Percentiles rank a stretch among this genome's conserved stretches.
These are phyloP conservation scores for Leishmania amazonensis DNA, from an alignment of 208 protist species.

Conservation along the genomic window DNA sequence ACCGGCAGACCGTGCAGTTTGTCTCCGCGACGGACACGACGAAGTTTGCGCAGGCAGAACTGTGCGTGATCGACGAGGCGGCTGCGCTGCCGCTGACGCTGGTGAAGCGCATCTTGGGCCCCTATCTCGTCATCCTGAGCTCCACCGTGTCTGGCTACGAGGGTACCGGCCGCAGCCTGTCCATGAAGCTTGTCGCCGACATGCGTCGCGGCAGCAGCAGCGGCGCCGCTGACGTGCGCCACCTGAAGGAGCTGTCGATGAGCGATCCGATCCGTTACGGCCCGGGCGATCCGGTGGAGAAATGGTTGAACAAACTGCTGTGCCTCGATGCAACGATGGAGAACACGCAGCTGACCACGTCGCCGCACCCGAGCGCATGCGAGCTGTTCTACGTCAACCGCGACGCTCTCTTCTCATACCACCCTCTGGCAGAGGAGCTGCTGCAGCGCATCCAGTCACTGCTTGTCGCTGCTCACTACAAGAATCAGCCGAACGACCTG, in stretches of 20 bases:
- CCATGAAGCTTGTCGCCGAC: conserved; percentile 99
- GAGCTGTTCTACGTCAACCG: conserved; percentile 98
- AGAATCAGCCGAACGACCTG: conserved; percentile 99
- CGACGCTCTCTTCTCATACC: conserved; percentile 99
- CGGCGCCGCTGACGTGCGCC: conserved; percentile 36
- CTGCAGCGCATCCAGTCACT: conserved; percentile 97
- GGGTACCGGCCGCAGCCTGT: conserved; percentile 99
- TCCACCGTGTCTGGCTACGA: conserved; percentile 99
- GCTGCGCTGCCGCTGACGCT: conserved; percentile 99
- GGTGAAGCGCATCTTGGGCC: conserved; percentile 96
- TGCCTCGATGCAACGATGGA: conserved; percentile 96
- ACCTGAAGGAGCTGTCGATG: conserved; percentile 95
- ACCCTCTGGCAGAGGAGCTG: conserved; percentile 92
- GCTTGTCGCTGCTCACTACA: conserved; percentile 98
- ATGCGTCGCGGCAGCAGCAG: conserved; percentile 85
- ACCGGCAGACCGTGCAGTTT: conserved; percentile 99
- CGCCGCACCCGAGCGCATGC: conserved; percentile 95
- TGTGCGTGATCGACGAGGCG: conserved; percentile 99
- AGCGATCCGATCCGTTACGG: conserved; percentile 98
- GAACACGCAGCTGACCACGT: conserved; percentile 45
- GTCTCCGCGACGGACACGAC: conserved; percentile 91
- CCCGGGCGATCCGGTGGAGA: conserved; percentile 95
- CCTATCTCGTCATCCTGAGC: conserved; percentile 98
- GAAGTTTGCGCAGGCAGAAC: conserved; percentile 96
- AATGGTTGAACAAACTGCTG: conserved; percentile 98